These are phyloP conservation scores for Xylaria scruposa DNA, from an alignment of 495 filamentous ascomycete genomes.

Conservation along the genomic window DNA sequence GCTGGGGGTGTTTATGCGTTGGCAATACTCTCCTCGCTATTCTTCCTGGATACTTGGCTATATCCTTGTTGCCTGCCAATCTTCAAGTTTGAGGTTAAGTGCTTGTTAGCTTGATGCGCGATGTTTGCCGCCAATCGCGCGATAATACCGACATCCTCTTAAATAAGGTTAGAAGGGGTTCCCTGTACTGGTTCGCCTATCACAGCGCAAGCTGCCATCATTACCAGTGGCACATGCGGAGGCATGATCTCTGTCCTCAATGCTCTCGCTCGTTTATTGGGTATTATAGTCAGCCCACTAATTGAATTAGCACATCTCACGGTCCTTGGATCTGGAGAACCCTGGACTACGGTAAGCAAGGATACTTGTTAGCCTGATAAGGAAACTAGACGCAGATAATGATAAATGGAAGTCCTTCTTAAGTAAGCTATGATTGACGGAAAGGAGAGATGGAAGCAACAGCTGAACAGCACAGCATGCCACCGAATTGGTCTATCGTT, in stretches of 20 bases:
- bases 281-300: not conserved
- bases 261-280: slow-evolving; percentile 14
- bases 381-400: not conserved
- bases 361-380: not conserved
- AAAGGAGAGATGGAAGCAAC: not conserved
- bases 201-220: not conserved
- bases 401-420: slow-evolving; percentile 2
- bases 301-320: slow-evolving; percentile 3
- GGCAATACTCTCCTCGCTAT: not conserved
- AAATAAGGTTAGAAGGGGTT: not conserved
- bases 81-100: slow-evolving; percentile 5
- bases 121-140: not conserved
- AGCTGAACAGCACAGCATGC: not conserved
- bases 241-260: not conserved
- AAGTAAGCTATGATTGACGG: slow-evolving; percentile 8
- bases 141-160: not conserved
- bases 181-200: slow-evolving; percentile 5
- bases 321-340: slow-evolving; percentile 12
- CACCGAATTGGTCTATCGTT: not conserved
- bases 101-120: not conserved
- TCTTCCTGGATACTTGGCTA: not conserved
- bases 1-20: not conserved
- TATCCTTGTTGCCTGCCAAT: not conserved
- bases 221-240: not conserved
- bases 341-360: not conserved